These are phyloP conservation scores for Lactifluus rugatus DNA, from an alignment of 768 basidiomycete species.

Conservation along the genomic window DNA sequence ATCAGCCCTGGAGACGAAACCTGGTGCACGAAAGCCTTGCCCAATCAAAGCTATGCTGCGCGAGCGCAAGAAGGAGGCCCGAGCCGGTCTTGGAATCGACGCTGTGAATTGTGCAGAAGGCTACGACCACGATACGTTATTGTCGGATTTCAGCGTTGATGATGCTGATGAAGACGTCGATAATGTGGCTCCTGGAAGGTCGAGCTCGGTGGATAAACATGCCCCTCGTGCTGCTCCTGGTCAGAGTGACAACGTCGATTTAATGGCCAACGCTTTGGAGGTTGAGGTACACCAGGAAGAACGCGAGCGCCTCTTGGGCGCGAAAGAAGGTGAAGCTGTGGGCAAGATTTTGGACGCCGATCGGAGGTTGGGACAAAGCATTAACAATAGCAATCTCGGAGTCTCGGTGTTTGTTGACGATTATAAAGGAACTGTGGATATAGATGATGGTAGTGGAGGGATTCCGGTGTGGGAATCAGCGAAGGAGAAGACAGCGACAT, in stretches of 20 bases:
- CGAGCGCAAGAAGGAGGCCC: slow-evolving; percentile 14
- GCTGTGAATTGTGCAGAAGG: slow-evolving; percentile 15
- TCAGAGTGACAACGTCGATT: background rate
- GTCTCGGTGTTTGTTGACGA: background rate
- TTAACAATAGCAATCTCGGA: background rate
- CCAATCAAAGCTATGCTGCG: slow-evolving; percentile 17
- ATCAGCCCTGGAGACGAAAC: background rate
- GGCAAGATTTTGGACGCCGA: slow-evolving; percentile 24
- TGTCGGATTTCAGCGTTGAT: slow-evolving; percentile 10
- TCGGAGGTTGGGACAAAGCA: slow-evolving; percentile 11
- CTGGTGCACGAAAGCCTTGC: background rate
- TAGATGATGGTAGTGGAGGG: background rate
- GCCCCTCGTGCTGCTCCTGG: slow-evolving; percentile 3
- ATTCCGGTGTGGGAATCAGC: background rate
- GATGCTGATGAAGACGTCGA: slow-evolving; percentile 4
- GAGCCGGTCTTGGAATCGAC: slow-evolving; percentile 14
- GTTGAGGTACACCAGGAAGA: slow-evolving; percentile 21
- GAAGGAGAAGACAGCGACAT: background rate
- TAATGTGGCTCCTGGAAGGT: background rate
- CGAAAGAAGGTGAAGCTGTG: slow-evolving; percentile 25
- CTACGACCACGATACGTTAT: slow-evolving; percentile 4
- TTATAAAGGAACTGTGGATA: background rate
- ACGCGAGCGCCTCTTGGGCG: slow-evolving; percentile 24
- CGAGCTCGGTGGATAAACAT: slow-evolving; percentile 9
- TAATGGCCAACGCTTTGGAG: slow-evolving; percentile 10